A percentile compares a stretch with the other conserved stretches of the same genome.
phyloP scores from a whole-genome alignment of 208 protist genomes.

The Acanthamoeba quina region DNA sequence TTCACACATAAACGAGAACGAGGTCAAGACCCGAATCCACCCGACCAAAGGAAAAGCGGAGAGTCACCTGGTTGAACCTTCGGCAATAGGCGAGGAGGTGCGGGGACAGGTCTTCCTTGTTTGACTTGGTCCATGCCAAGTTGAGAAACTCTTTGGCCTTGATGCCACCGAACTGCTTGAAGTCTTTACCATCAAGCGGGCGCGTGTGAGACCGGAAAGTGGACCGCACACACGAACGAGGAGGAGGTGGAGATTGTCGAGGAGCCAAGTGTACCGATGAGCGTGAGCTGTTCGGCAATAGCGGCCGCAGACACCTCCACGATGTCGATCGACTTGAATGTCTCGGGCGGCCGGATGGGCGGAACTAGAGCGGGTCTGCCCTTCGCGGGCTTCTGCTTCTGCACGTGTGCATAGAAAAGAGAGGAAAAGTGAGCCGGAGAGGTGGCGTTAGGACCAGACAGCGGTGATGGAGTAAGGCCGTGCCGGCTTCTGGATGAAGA shows the following conservation, averaged over 20 bases:
- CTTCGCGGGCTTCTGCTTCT: slow-evolving; percentile 19
- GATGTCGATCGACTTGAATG: not conserved
- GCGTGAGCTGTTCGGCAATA: slow-evolving; percentile 40
- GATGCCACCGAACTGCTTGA: slow-evolving; percentile 54
- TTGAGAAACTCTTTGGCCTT: slow-evolving; percentile 59
- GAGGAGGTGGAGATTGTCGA: too few species aligned
- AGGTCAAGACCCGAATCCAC: not conserved
- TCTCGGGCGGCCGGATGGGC: not conserved
- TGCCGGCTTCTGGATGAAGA: slow-evolving; percentile 57
- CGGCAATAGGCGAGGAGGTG: slow-evolving; percentile 50
- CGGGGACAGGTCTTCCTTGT: slow-evolving; percentile 52
- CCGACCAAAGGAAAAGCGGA: not conserved
- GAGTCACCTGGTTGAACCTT: slow-evolving; percentile 52
- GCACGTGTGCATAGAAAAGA: not conserved
- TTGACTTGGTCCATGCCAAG: slow-evolving; percentile 51
- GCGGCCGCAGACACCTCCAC: slow-evolving; percentile 39
- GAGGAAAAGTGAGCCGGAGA: not conserved
- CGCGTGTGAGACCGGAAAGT: not conserved
- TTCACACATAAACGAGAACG: not conserved
- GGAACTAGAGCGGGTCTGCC: not conserved
- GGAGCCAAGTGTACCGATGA: not conserved
- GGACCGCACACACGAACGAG: not conserved
- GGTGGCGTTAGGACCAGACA: not conserved
- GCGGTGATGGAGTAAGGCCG: not conserved
- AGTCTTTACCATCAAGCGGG: not conserved